phyloP scores from a whole-genome alignment of 2,329 filamentous ascomycete species.

The Juglanconis sp. region DNA sequence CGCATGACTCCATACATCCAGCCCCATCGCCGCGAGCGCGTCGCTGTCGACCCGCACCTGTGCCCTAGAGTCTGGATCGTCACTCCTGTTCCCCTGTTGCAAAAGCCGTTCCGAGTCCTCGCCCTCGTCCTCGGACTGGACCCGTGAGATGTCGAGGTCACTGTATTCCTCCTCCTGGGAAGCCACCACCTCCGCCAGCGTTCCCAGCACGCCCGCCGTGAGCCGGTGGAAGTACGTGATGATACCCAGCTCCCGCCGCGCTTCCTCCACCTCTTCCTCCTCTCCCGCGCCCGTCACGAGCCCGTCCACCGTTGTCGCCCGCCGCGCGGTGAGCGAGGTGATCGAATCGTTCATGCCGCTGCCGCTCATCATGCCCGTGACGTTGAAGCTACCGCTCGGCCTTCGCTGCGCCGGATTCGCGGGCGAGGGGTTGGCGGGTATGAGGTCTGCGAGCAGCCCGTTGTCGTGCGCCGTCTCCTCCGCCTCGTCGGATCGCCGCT shows the following conservation, averaged over 20 bases:
- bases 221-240: slow-evolving; percentile 80
- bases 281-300: slow-evolving; percentile 25
- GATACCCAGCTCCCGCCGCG: slow-evolving; percentile 62
- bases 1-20: slow-evolving; percentile 72
- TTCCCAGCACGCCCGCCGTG: slow-evolving; percentile 62
- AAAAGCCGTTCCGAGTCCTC: slow-evolving; percentile 22
- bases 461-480: slow-evolving; percentile 56
- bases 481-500: slow-evolving; percentile 57
- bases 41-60: slow-evolving; percentile 58
- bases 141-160: slow-evolving; percentile 27
- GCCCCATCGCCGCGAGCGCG: slow-evolving; percentile 67
- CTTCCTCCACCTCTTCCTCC: slow-evolving; percentile 41
- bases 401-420: slow-evolving; percentile 7
- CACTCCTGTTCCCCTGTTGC: slow-evolving; percentile 14
- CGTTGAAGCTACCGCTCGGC: slow-evolving; percentile 19
- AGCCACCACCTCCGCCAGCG: slow-evolving; percentile 59
- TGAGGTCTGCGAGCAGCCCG: slow-evolving; percentile 52
- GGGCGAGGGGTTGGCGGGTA: slow-evolving; percentile 27
- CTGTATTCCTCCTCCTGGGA: slow-evolving; percentile 40
- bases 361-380: slow-evolving; percentile 25
- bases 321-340: slow-evolving; percentile 39
- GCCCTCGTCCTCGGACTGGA: slow-evolving; percentile 30
- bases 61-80: slow-evolving; percentile 33
- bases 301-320: slow-evolving; percentile 20
- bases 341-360: slow-evolving; percentile 41